Evolutionary conservation across 257 asterid species (phyloP).

Genomic region (Ballota nigra): DNA sequence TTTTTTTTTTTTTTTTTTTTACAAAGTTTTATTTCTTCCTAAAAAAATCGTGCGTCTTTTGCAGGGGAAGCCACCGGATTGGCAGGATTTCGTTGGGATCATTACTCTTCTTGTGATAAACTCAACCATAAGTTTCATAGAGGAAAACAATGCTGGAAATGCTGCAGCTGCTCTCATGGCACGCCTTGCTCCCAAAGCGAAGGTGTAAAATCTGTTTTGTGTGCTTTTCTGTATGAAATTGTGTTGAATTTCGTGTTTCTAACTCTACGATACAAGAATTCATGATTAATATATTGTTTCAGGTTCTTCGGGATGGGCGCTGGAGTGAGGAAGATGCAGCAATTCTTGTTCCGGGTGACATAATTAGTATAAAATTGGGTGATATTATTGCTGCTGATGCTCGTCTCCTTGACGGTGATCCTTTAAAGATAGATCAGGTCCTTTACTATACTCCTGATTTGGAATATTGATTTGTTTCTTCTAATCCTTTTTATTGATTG

Average conservation of each 20-base stretch:
- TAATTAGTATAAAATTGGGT: slow-evolving; percentile 70
- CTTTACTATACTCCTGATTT: slow-evolving; percentile 4
- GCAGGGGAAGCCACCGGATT: slow-evolving; percentile 53
- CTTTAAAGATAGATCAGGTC: slow-evolving; percentile 82
- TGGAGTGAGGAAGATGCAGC: slow-evolving; percentile 84
- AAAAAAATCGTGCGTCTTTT: slow-evolving; percentile 5
- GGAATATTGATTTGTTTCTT: slow-evolving; percentile 4
- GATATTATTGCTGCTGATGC: slow-evolving; percentile 87
- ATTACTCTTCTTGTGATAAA: slow-evolving; percentile 46
- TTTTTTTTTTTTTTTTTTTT: no score
- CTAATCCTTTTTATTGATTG: not conserved
- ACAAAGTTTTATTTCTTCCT: not conserved
- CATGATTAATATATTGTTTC: not conserved
- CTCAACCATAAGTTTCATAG: slow-evolving; percentile 60
- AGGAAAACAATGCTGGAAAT: slow-evolving; percentile 60
- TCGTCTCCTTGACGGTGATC: slow-evolving; percentile 85
- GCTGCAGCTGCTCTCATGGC: slow-evolving; percentile 69
- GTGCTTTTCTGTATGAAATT: not conserved
- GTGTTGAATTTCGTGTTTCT: not conserved
- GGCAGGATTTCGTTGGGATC: slow-evolving; percentile 63
- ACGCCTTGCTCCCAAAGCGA: slow-evolving; percentile 55
- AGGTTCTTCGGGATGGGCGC: slow-evolving; percentile 71
- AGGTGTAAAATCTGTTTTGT: slow-evolving; percentile 24
- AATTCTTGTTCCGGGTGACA: slow-evolving; percentile 78
- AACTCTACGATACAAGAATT: slow-evolving; percentile 3